Evolutionary conservation across 169 alveolate species (phyloP).

Genomic region (Cryptosporidium viatorum): DNA sequence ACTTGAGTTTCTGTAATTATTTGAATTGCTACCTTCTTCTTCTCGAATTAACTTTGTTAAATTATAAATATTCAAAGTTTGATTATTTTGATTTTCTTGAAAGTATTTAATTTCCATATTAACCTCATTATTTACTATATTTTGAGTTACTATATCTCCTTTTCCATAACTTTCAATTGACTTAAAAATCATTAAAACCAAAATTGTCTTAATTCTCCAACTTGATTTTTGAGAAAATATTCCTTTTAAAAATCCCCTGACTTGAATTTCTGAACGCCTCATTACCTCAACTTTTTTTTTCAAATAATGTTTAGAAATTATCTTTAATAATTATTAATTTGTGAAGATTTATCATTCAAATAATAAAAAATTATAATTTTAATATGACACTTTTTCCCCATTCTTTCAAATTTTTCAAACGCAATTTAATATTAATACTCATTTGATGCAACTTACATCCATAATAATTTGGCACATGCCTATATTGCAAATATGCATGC

Average conservation of each 20-base stretch:
- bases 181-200: neutral
- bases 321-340: too few species aligned
- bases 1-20: neutral
- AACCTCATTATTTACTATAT: neutral
- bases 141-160: neutral
- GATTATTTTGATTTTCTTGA: neutral
- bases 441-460: neutral
- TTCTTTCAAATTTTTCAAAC: too few species aligned
- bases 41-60: neutral
- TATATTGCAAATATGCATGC: conserved; percentile 6
- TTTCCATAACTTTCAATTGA: neutral
- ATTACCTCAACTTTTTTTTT: neutral
- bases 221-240: neutral
- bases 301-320: neutral
- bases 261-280: neutral
- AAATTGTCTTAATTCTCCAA: neutral
- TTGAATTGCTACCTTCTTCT: neutral
- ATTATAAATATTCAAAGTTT: too few species aligned
- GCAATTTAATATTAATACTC: neutral
- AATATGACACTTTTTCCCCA: neutral
- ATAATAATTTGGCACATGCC: neutral
- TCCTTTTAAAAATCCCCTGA: neutral
- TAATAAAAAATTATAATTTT: too few species aligned
- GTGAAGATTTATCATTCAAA: too few species aligned
- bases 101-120: neutral